Base-by-base conservation (phyloP, 768 basidiomycete species). In the Chalciporus pseudorubinellus region DNA sequence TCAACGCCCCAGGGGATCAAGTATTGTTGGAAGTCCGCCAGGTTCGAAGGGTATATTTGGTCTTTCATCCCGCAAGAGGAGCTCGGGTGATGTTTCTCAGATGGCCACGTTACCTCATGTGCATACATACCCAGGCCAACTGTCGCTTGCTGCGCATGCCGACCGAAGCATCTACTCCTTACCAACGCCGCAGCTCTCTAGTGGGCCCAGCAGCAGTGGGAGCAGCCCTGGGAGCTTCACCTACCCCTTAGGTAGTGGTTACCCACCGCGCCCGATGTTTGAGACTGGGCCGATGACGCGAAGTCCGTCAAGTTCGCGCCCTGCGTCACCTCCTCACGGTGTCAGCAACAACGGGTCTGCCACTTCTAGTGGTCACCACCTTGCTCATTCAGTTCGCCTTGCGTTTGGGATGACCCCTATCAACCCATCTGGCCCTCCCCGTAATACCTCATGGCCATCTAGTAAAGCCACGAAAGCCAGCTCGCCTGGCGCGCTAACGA, bases 371-470 rank as follows among this genome's bases (percentile, higher is more conserved):
- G 80, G 84, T 52, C 78, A 81, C 52, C 83, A 89, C 62, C 79
- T 95, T 33, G 90, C 89, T 4, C 88, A 91, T 62, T 89, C 87
- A 1, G 87, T 95, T 20, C 83, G 89, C 34, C 76, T 85, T 28
- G 93, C 92, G 43, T 97, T 97, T 57, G 91, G 89, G 4, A 95
- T 94, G 89, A 93, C 92, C 6, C 91, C 90, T 0, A 91, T 92
- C 34, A 78, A 79, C 46, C 53, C 63, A 18, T 52, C 57, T 7
- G 60, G 56, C 24, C 56, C 65, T 3, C 69, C 72, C 34, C 68
- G 70, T 29, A 77, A 73, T 50, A 69, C 70, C 19, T 70, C 76
- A 18, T 73, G 71, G 66, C 67, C 70, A 53, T 70, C 63, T 52
- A 48, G 66, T 26, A 64, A 60, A 44, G 28, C 42, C 22, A 24